phyloP scores from a whole-genome alignment of 306 rosid genomes.

The Notholithocarpus densiflorus region DNA sequence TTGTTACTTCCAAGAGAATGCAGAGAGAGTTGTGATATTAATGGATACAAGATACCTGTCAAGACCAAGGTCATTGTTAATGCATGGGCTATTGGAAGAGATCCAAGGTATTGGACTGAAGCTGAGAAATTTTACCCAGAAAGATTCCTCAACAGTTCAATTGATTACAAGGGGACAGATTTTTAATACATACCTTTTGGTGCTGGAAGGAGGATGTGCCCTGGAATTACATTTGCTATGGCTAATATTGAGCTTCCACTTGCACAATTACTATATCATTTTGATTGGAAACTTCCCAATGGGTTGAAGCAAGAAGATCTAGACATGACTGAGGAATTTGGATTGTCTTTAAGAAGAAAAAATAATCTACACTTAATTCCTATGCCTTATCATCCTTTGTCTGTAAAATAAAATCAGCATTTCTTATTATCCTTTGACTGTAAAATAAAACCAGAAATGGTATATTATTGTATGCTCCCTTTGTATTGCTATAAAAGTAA shows the following conservation, averaged over 20 bases:
- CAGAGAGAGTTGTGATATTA: slow-evolving; percentile 24
- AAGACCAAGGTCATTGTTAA: slow-evolving; percentile 30
- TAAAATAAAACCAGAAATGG: too few relatives aligned
- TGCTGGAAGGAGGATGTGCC: slow-evolving; percentile 42
- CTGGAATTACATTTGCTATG: not conserved
- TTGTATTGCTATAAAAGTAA: too few relatives aligned
- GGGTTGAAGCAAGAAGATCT: slow-evolving; percentile 9
- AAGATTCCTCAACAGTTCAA: slow-evolving; percentile 19
- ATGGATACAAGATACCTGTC: slow-evolving; percentile 24
- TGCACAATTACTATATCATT: slow-evolving; percentile 18
- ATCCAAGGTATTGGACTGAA: slow-evolving; percentile 25
- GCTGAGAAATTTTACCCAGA: slow-evolving; percentile 28
- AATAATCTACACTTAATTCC: slow-evolving; percentile 1
- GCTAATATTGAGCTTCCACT: slow-evolving; percentile 13
- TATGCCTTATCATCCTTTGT: not conserved
- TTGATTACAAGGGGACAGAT: slow-evolving; percentile 22
- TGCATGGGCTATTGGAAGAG: slow-evolving; percentile 36
- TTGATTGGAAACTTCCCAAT: slow-evolving; percentile 32
- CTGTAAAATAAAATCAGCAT: not conserved
- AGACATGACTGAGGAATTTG: slow-evolving; percentile 21
- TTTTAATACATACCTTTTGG: slow-evolving; percentile 31
- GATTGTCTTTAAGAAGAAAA: not conserved
- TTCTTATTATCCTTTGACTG: not conserved
- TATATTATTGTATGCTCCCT: too few relatives aligned
- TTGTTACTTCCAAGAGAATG: slow-evolving; percentile 40